phyloP scores from a whole-genome alignment of 352 stramenopile genomes.

The Phytopythium litorale region DNA sequence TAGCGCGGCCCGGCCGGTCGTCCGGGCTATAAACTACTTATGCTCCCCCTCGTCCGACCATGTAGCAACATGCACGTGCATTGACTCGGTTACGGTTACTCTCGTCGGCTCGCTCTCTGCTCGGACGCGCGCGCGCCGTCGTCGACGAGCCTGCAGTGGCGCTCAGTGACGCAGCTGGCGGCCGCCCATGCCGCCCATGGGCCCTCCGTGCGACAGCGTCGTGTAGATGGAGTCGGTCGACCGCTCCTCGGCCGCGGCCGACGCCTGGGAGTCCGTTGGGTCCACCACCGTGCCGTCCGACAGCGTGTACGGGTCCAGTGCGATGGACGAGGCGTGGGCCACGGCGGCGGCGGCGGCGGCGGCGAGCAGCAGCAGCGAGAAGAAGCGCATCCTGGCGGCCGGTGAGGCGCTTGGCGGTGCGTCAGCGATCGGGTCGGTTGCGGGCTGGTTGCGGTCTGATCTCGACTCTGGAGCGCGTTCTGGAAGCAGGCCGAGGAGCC shows the following conservation, averaged over 20 bases:
- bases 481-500: too few species aligned
- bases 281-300: constrained; percentile 26
- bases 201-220: constrained; percentile 21
- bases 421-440: too few species aligned
- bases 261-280: constrained; percentile 8
- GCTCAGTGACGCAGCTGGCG: constrained; percentile 64
- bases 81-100: not conserved
- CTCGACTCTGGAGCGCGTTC: too few species aligned
- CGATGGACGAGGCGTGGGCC: constrained; percentile 8
- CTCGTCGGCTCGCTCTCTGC: too few species aligned
- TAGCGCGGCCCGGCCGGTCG: constrained; percentile 15
- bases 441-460: too few species aligned
- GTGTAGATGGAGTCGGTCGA: constrained; percentile 23
- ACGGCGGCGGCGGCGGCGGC: constrained; percentile 9
- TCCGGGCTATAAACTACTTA: constrained; percentile 2
- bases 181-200: constrained; percentile 23
- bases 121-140: too few species aligned
- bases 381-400: not conserved
- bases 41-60: not conserved
- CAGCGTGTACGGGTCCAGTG: constrained; percentile 22
- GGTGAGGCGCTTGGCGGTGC: not conserved
- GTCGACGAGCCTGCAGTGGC: not conserved
- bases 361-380: constrained; percentile 6
- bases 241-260: constrained; percentile 12
- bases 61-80: not conserved